These are phyloP conservation scores for Laetiporus sulphureus DNA, from an alignment of 1,284 basidiomycete genomes.

Conservation along the genomic window DNA sequence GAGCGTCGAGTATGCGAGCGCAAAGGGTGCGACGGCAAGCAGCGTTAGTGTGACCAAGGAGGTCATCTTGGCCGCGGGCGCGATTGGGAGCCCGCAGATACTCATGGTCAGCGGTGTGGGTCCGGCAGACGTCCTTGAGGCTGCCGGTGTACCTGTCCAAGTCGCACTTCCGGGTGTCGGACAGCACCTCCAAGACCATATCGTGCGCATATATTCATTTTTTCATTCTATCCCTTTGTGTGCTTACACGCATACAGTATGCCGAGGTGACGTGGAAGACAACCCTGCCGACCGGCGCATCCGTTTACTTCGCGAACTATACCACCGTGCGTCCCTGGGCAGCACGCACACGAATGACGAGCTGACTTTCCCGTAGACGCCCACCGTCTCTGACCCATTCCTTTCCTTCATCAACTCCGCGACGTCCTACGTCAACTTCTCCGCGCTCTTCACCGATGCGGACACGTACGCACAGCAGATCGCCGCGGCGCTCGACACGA, in stretches of 20 bases:
- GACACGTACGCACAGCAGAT: slow-evolving; percentile 30
- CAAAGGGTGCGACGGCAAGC: slow-evolving; percentile 26
- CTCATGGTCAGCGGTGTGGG: slow-evolving; percentile 72
- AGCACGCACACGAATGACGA: not conserved
- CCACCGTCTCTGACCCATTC: slow-evolving; percentile 31
- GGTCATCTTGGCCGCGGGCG: slow-evolving; percentile 57
- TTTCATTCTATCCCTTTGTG: not conserved
- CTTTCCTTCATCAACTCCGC: slow-evolving; percentile 64
- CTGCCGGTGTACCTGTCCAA: slow-evolving; percentile 40
- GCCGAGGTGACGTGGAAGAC: slow-evolving; percentile 44
- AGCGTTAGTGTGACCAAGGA: slow-evolving; percentile 48
- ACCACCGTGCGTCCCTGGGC: slow-evolving; percentile 22
- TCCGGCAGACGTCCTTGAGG: slow-evolving; percentile 45
- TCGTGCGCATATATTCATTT: slow-evolving; percentile 31
- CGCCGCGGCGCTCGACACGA: slow-evolving; percentile 26
- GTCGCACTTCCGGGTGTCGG: slow-evolving; percentile 68
- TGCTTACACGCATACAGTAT: slow-evolving; percentile 26
- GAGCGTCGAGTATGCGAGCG: slow-evolving; percentile 47
- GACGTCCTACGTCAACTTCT: slow-evolving; percentile 58
- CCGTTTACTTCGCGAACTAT: slow-evolving; percentile 28
- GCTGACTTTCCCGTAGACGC: slow-evolving; percentile 7
- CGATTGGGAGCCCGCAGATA: slow-evolving; percentile 60
- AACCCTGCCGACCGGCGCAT: slow-evolving; percentile 38
- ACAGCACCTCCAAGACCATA: slow-evolving; percentile 70
- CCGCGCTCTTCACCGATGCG: slow-evolving; percentile 37